Percentiles rank a stretch among this genome's conserved stretches.
Conservation (phyloP, 176 grass and related monocot species). For the Puccinellia tenuiflora region DNA sequence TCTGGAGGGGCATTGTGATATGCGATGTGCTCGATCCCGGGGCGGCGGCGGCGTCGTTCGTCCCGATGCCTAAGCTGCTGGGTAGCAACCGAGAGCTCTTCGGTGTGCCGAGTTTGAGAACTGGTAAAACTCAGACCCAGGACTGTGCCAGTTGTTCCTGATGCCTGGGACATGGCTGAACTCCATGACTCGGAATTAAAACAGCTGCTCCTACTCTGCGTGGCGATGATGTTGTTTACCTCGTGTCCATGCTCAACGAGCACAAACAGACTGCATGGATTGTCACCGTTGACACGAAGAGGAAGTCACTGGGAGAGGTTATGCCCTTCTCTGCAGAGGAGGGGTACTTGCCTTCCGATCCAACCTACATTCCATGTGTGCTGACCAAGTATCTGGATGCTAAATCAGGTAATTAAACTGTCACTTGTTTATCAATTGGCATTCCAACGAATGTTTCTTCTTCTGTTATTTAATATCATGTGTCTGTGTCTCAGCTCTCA, state of each 20-base stretch:
- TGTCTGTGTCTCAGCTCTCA: too few relatives aligned
- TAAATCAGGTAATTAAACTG: background rate
- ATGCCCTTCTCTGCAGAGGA: background rate
- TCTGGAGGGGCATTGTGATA: background rate
- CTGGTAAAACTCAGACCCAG: background rate
- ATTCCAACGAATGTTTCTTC: background rate
- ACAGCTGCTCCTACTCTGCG: background rate
- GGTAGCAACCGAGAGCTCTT: background rate
- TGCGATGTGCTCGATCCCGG: background rate
- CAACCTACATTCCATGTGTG: background rate
- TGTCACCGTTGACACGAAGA: background rate
- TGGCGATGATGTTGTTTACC: background rate
- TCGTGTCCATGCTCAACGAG: background rate
- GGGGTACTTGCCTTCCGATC: background rate
- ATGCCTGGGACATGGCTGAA: background rate
- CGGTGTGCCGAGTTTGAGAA: background rate
- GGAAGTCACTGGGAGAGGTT: background rate
- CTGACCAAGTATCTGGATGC: background rate
- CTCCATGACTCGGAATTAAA: background rate
- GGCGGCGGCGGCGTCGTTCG: background rate
- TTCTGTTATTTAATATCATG: background rate
- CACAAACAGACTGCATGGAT: background rate
- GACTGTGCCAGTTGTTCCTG: background rate
- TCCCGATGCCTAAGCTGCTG: background rate
- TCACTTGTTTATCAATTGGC: background rate